A percentile compares a stretch with the other conserved stretches of the same genome.
Evolutionary conservation across 768 basidiomycete genomes (phyloP).

Genomic region (Megacollybia marginata): DNA sequence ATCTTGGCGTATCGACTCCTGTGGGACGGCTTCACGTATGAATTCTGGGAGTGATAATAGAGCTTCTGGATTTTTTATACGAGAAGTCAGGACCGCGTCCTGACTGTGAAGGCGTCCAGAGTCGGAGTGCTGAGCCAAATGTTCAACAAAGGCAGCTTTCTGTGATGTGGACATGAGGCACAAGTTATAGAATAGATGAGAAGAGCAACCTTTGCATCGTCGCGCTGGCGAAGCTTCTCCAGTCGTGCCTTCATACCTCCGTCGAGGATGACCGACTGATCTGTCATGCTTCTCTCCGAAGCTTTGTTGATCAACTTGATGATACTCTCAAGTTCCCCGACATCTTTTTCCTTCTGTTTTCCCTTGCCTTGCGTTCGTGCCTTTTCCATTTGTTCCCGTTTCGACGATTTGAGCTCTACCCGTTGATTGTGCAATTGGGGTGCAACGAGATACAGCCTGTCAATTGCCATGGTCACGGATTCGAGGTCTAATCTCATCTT

Average conservation of each 20-base stretch:
- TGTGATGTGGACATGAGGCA: constrained; percentile 16
- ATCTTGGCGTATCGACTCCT: constrained; percentile 25
- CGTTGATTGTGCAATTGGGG: constrained; percentile 91
- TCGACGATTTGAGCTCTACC: constrained; percentile 74
- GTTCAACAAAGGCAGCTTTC: constrained; percentile 73
- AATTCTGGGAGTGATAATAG: constrained; percentile 56
- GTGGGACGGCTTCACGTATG: constrained; percentile 46
- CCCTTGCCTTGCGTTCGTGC: constrained; percentile 48
- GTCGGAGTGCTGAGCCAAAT: constrained; percentile 61
- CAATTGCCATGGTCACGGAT: constrained; percentile 80
- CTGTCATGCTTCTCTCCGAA: constrained; percentile 53
- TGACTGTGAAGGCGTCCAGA: constrained; percentile 73
- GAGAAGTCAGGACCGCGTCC: constrained; percentile 53
- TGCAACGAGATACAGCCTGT: constrained; percentile 75
- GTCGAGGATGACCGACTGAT: constrained; percentile 67
- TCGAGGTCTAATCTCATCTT: constrained; percentile 87
- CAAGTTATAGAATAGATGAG: not conserved
- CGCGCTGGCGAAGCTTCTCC: constrained; percentile 50
- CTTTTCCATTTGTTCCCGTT: constrained; percentile 66
- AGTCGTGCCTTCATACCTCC: constrained; percentile 47
- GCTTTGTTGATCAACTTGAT: constrained; percentile 66
- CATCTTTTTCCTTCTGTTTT: constrained; percentile 36
- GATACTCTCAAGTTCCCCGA: constrained; percentile 61
- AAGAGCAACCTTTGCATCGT: constrained; percentile 52
- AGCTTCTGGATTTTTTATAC: constrained; percentile 42